phyloP scores from a whole-genome alignment of 1,284 basidiomycete species.

The Sparassis latifolia region DNA sequence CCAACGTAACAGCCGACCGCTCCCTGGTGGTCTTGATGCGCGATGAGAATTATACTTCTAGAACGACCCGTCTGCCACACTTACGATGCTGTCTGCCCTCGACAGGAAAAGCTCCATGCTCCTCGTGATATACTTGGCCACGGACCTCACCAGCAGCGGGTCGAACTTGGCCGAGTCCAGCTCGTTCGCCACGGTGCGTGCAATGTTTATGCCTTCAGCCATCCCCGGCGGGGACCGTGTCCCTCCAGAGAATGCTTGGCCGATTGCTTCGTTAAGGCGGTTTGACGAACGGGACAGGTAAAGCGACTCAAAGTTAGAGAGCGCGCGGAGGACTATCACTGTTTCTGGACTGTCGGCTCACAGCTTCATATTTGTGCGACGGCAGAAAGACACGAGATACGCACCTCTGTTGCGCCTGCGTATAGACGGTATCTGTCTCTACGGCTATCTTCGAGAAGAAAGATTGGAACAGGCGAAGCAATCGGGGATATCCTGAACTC shows the following conservation, averaged over 20 bases:
- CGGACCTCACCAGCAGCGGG: conserved; percentile 73
- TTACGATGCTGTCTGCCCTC: conserved; percentile 62
- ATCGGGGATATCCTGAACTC: conserved; percentile 75
- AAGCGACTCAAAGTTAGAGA: conserved; percentile 76
- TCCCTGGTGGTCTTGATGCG: conserved; percentile 61
- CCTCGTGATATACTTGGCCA: conserved; percentile 67
- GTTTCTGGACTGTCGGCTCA: conserved; percentile 71
- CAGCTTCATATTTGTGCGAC: neutral
- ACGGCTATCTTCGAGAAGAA: conserved; percentile 94
- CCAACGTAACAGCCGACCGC: conserved; percentile 67
- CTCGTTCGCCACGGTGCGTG: conserved; percentile 79
- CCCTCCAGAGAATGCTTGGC: conserved; percentile 66
- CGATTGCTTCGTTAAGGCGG: conserved; percentile 75
- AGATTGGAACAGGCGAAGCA: conserved; percentile 88
- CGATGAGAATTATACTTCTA: neutral
- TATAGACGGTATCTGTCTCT: conserved; percentile 91
- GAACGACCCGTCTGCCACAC: neutral
- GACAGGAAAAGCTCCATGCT: conserved; percentile 62
- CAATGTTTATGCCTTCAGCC: conserved; percentile 71
- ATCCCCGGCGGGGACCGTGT: conserved; percentile 64
- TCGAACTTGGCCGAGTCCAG: conserved; percentile 92
- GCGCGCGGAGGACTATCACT: conserved; percentile 75
- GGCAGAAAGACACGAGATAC: conserved; percentile 6
- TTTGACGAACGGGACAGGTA: conserved; percentile 83
- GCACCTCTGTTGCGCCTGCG: conserved; percentile 76